Percentiles rank a stretch among this genome's conserved stretches.
Evolutionary conservation across 2,329 filamentous ascomycete species (phyloP).

Genomic region (Pseudogymnoascus sp.): DNA sequence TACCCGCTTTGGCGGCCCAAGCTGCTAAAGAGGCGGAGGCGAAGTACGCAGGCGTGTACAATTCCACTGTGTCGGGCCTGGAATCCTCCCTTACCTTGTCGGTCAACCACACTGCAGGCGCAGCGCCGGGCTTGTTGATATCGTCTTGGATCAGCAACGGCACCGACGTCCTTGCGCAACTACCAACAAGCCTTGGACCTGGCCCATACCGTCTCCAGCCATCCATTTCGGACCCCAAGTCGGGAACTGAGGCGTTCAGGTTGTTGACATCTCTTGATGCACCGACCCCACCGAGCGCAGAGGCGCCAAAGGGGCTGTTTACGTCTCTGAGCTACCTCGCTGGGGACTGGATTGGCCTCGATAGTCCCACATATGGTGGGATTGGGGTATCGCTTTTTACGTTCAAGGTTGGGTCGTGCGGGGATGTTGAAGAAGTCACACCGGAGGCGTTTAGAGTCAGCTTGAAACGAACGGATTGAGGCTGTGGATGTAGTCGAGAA

Average conservation of each 20-base stretch:
- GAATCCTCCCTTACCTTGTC: constrained; percentile 25
- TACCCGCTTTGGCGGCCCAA: constrained; percentile 21
- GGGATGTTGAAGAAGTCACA: not conserved
- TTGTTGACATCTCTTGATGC: not conserved
- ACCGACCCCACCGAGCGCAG: not conserved
- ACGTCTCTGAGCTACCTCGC: not conserved
- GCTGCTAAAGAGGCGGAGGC: constrained; percentile 9
- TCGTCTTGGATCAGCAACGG: constrained; percentile 27
- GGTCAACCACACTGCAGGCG: constrained; percentile 15
- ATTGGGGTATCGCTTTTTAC: not conserved
- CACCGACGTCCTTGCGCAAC: constrained; percentile 24
- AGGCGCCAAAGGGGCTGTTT: not conserved
- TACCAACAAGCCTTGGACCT: not conserved
- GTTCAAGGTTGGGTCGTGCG: not conserved
- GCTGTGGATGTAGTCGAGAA: not conserved
- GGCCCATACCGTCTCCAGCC: not conserved
- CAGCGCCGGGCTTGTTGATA: constrained; percentile 25
- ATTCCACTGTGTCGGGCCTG: constrained; percentile 15
- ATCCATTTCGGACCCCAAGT: not conserved
- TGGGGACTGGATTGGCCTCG: not conserved
- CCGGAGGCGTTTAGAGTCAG: not conserved
- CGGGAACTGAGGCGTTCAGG: not conserved
- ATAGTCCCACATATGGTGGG: constrained; percentile 7
- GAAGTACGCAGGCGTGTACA: constrained; percentile 17
- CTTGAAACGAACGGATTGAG: not conserved